These are phyloP conservation scores for Kwoniella sp. DNA, from an alignment of 768 basidiomycete genomes.

Conservation along the genomic window DNA sequence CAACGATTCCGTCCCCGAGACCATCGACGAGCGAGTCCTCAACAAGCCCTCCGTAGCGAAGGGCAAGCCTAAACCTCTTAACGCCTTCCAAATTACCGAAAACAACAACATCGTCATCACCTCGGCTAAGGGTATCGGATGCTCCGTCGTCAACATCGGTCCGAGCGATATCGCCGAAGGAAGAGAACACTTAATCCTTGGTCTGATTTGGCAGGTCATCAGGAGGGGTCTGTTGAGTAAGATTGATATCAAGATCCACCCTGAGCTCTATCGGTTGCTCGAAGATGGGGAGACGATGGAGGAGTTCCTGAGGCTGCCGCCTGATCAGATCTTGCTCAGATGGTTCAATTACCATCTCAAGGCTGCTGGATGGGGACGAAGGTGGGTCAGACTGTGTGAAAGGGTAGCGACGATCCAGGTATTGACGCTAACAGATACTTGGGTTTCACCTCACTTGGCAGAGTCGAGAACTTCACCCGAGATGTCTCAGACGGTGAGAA, in stretches of 20 bases:
- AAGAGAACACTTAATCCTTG: conserved; percentile 92
- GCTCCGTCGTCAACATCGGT: conserved; percentile 98
- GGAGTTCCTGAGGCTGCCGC: conserved; percentile 87
- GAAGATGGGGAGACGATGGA: conserved; percentile 98
- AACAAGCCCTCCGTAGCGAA: conserved; percentile 82
- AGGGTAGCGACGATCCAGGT: neutral
- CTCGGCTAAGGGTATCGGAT: conserved; percentile 96
- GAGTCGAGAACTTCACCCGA: conserved; percentile 95
- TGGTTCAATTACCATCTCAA: conserved; percentile 99
- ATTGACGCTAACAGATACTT: conserved; percentile 12
- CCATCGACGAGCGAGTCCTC: conserved; percentile 96
- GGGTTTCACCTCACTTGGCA: conserved; percentile 50
- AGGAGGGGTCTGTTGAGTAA: conserved; percentile 87
- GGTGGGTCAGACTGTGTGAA: conserved; percentile 65
- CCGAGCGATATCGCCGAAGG: conserved; percentile 89
- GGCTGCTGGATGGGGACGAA: conserved; percentile 85
- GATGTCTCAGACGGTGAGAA: conserved; percentile 98
- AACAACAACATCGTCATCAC: conserved; percentile 99
- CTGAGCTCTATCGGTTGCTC: conserved; percentile 91
- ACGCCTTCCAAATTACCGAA: conserved; percentile 98
- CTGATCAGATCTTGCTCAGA: conserved; percentile 93
- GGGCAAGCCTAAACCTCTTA: conserved; percentile 65
- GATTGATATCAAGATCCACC: conserved; percentile 97
- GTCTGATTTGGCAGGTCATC: conserved; percentile 98
- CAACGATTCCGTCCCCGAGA: conserved; percentile 97